Percentiles rank a stretch among this genome's conserved stretches.
Conservation (phyloP, 768 basidiomycete species). For the Agrocybe pediades region DNA sequence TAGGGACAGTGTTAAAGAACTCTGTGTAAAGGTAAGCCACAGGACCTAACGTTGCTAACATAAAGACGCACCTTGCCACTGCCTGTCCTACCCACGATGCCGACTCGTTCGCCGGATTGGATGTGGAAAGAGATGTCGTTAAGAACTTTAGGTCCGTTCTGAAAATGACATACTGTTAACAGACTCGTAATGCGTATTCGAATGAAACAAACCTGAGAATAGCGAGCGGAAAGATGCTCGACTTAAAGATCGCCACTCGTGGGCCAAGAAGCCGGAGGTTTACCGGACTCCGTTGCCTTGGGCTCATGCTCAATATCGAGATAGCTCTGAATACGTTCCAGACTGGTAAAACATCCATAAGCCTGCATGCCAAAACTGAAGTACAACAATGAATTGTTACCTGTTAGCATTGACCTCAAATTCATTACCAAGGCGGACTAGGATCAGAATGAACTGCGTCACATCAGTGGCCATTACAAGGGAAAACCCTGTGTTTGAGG, state of each 20-base stretch:
- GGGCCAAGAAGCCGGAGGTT: conserved; percentile 68
- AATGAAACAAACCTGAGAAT: conserved; percentile 30
- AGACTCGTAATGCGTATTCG: too few species aligned
- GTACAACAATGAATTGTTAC: conserved; percentile 19
- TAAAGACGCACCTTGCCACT: background rate
- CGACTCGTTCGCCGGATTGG: background rate
- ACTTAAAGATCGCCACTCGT: conserved; percentile 50
- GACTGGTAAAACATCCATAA: conserved; percentile 7
- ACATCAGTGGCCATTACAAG: conserved; percentile 64
- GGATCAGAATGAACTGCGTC: conserved; percentile 55
- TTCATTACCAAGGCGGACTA: conserved; percentile 44
- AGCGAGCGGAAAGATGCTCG: conserved; percentile 51
- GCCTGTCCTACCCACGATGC: conserved; percentile 3
- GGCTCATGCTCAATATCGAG: conserved; percentile 62
- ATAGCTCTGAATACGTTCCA: conserved; percentile 74
- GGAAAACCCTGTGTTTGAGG: conserved; percentile 53
- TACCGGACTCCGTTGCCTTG: conserved; percentile 36
- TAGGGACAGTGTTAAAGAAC: conserved; percentile 46
- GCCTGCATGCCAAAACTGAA: background rate
- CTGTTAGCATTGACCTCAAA: conserved; percentile 50
- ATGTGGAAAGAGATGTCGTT: background rate
- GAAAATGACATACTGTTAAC: background rate
- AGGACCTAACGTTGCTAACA: background rate
- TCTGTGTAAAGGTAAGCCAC: conserved; percentile 21
- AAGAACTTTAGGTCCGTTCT: background rate